These are phyloP conservation scores for Plantago rigida DNA, from an alignment of 305 asterid species.

Conservation along the genomic window DNA sequence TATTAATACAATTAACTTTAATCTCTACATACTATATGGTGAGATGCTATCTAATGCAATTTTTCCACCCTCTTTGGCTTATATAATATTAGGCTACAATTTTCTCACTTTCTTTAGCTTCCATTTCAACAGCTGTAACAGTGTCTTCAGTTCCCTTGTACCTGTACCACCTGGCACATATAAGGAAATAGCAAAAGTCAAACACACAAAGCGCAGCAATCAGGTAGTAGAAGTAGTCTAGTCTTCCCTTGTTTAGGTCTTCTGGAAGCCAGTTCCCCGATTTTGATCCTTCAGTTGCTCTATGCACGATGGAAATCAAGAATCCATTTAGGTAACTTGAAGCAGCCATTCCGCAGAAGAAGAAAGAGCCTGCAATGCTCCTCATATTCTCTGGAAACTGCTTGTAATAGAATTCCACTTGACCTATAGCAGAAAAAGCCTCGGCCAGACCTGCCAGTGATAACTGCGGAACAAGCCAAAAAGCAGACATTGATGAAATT, in stretches of 20 bases:
- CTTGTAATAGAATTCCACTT: conserved; percentile 37
- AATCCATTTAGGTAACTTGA: conserved; percentile 37
- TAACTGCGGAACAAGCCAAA: conserved; percentile 39
- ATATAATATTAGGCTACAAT: conserved; percentile 24
- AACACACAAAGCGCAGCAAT: conserved; percentile 44
- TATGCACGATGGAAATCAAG: conserved; percentile 37
- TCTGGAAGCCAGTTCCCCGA: conserved; percentile 47
- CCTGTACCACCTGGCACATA: conserved; percentile 53
- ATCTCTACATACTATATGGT: not conserved
- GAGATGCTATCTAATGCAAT: not conserved
- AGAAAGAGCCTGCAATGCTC: conserved; percentile 42
- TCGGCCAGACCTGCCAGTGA: conserved; percentile 36
- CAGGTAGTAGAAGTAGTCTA: conserved; percentile 63
- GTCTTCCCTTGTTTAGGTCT: conserved; percentile 45
- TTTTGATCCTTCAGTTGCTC: conserved; percentile 25
- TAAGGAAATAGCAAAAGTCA: conserved; percentile 45
- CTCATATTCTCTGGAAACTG: conserved; percentile 47
- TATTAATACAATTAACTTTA: not conserved
- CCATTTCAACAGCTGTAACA: conserved; percentile 30
- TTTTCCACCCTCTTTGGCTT: not conserved
- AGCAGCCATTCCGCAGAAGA: conserved; percentile 34
- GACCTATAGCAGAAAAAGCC: conserved; percentile 36
- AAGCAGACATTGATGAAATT: conserved; percentile 35
- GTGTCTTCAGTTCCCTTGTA: conserved; percentile 38
- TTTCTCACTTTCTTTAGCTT: conserved; percentile 25